These are phyloP conservation scores for Fomitopsis palustris DNA, from an alignment of 1,284 basidiomycete species.

Conservation along the genomic window DNA sequence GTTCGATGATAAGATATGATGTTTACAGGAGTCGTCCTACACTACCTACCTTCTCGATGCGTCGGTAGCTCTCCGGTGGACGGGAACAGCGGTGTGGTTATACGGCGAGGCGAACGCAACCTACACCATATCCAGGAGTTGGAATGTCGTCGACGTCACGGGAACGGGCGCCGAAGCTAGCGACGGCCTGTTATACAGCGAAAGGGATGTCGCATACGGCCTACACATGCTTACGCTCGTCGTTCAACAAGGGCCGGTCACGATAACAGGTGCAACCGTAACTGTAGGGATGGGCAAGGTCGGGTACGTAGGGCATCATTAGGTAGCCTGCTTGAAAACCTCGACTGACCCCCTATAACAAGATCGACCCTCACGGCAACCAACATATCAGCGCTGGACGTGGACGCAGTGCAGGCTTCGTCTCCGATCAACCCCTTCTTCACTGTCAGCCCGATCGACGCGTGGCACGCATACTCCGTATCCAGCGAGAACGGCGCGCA, in stretches of 20 bases:
- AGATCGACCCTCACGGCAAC: background rate
- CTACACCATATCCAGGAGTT: background rate
- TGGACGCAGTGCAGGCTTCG: background rate
- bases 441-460: background rate
- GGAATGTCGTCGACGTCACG: background rate
- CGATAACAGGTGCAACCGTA: background rate
- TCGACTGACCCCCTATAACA: background rate
- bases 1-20: background rate
- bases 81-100: background rate
- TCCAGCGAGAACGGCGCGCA: background rate
- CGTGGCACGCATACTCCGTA: background rate
- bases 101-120: background rate
- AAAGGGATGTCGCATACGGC: background rate
- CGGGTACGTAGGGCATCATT: background rate
- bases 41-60: background rate
- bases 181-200: background rate
- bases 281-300: conserved; percentile 1
- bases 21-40: background rate
- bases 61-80: background rate
- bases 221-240: background rate
- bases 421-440: background rate
- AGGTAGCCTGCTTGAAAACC: background rate
- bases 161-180: background rate
- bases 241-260: background rate
- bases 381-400: background rate